phyloP scores from a whole-genome alignment of 768 basidiomycete genomes.

The Leucocoprinus leucothites region DNA sequence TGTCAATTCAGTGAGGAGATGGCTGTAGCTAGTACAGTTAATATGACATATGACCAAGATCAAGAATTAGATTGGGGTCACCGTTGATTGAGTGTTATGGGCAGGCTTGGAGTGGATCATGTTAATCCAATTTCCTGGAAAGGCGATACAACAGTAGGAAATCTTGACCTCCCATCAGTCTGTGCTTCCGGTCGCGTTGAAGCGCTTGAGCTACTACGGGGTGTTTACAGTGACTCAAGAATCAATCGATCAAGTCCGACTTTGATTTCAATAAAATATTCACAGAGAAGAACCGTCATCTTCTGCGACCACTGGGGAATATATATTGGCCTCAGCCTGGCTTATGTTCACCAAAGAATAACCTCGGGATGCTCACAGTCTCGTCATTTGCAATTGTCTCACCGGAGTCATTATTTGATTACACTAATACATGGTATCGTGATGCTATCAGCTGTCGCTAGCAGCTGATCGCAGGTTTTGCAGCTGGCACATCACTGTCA shows the following conservation, averaged over 20 bases:
- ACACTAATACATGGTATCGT: no score
- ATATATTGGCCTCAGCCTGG: conserved; percentile 16
- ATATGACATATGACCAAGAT: conserved; percentile 17
- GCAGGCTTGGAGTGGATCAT: conserved; percentile 20
- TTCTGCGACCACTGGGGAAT: conserved; percentile 14
- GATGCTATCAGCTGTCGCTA: no score
- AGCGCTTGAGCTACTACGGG: not conserved
- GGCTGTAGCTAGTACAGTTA: conserved; percentile 16
- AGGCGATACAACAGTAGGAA: conserved; percentile 16
- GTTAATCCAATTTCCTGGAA: conserved; percentile 22
- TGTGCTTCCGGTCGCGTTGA: conserved; percentile 9
- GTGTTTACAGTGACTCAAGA: not conserved
- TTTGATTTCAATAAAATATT: not conserved
- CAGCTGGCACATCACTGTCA: no score
- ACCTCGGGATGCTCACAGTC: no score
- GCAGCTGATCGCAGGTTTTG: no score
- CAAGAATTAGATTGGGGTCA: conserved; percentile 23
- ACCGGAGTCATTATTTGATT: no score
- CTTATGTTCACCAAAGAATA: no score
- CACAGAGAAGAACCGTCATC: conserved; percentile 6
- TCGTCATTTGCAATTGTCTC: no score
- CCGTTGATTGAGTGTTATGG: conserved; percentile 10
- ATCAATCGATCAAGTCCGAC: not conserved
- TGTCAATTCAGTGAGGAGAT: conserved; percentile 20
- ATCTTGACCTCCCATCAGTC: conserved; percentile 13